Base-by-base conservation (phyloP, 495 filamentous ascomycete species). In the Parachaetomium inaequale region DNA sequence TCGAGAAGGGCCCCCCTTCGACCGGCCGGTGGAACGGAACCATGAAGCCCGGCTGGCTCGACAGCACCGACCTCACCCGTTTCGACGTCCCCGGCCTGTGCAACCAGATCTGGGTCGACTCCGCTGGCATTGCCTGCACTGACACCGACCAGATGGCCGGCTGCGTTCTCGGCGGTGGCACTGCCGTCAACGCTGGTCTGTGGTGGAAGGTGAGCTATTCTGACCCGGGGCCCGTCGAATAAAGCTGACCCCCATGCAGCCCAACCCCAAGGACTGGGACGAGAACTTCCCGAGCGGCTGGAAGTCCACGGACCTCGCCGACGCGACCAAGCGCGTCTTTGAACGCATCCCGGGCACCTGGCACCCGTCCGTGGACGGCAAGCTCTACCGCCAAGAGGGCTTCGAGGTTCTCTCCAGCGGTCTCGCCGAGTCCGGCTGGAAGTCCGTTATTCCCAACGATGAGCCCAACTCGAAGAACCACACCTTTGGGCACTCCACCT, bases 41-140 rank as follows among this genome's bases (percentile, higher is more conserved):
- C n/a, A 66, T 79, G 67, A 79, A 77, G 62, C 85, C 87, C 25
- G 79, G 81, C 15, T 88, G 88, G 81, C 79, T 89, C 21, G 72
- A 77, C 32, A 83, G 83, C 31, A 85, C 85, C 50, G 82, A 83
- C 45, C 75, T 92, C 32, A 91, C 88, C 43, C 80, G 87, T 19
- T 89, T 91, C 66, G 89, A 92, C 67, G 82, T 92, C 11, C 89
- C 89, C 4, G 89, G 89, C 55, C 80, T 91, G 55, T 88, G 84
- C 74, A 88, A 85, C 63, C 80, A 85, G 68, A 87, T 87, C 55
- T 89, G 82, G 82, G 78, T 77, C 47, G 80, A 84, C 66, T 85
- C 81, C 25, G 74, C 73, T 31, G 87, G 80, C 59, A 83, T 87
- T 71, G 79, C 83, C 47, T 90, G 88, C 71, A 81, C 82, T 3